A percentile compares a stretch with the other conserved stretches of the same genome.
Conservation (phyloP, 2,329 filamentous ascomycete genomes). For the Scleromitrula shiraiana region DNA sequence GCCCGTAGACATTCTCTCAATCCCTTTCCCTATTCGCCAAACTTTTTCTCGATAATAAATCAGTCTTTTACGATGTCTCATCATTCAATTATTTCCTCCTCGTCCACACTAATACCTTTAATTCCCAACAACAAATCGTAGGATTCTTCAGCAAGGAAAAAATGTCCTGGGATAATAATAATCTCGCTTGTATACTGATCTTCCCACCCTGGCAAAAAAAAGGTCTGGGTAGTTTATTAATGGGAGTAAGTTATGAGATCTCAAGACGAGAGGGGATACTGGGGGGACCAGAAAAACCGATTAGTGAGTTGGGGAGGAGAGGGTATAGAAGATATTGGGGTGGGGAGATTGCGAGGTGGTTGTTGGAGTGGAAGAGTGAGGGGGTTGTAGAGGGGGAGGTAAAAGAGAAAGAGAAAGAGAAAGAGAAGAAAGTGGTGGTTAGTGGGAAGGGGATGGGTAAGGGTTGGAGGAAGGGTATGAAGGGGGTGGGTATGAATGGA, state of each 20-base stretch:
- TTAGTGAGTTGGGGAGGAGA: slow-evolving; percentile 74
- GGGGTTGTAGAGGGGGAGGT: slow-evolving; percentile 20
- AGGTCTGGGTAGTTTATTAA: slow-evolving; percentile 78
- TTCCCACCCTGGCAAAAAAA: slow-evolving; percentile 95
- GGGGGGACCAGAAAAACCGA: slow-evolving; percentile 88
- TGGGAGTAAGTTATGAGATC: slow-evolving; percentile 90
- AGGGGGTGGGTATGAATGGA: slow-evolving; percentile 7
- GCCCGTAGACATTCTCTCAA: slow-evolving; percentile 72
- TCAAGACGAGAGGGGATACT: slow-evolving; percentile 74
- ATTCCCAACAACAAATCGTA: slow-evolving; percentile 50
- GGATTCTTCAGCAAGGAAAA: slow-evolving; percentile 99
- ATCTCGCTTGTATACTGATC: slow-evolving; percentile 89
- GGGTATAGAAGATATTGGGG: slow-evolving; percentile 85
- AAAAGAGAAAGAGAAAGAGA: slow-evolving; percentile 33
- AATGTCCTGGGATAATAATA: slow-evolving; percentile 98
- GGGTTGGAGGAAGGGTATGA: slow-evolving; percentile 9
- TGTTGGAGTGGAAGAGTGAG: slow-evolving; percentile 33
- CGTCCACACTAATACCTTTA: slow-evolving; percentile 56
- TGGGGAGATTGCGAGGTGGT: slow-evolving; percentile 69
- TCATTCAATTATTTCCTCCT: slow-evolving; percentile 94
- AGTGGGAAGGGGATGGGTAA: slow-evolving; percentile 5
- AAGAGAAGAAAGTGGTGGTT: slow-evolving; percentile 42
- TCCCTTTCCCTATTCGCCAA: slow-evolving; percentile 95
- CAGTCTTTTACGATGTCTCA: slow-evolving; percentile 92
- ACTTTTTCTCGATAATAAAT: slow-evolving; percentile 96